Base-by-base conservation (phyloP, 805 yeast species). In the Saturnispora sanitii region DNA sequence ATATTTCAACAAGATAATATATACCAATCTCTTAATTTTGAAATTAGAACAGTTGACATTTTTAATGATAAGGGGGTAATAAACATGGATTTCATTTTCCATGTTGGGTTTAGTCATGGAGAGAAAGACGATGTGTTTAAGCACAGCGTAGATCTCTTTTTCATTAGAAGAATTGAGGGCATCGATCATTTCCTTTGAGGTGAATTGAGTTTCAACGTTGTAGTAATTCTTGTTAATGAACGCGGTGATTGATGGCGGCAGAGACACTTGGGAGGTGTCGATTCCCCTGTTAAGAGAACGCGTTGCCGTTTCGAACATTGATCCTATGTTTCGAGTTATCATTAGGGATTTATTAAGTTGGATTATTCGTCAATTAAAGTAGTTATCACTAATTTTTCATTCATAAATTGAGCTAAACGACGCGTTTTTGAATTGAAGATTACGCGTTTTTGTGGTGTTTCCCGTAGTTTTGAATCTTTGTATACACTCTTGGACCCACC, bases 51-150 rank as follows among this genome's bases (percentile, higher is more conserved):
- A 78, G 6, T 85, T 82, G 27, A 88, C 77, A 57, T 87, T 87
- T 59, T 88, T 90, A 42, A 92, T 81, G 4, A 92, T 92, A 52
- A 83, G 88, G 0, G 96, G 86, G 66, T 85, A 90, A 53, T 63
- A 72, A 44, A 61, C 65, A 4, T 65, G 49, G 8, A 70, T 64
- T 22, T 71, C 70, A 40, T 66, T 53, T 12, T 66, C 67, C 23
- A 41, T 38, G 18, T 45, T 44, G 4, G 20, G 22, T 9, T 29
- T 33, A 7, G 18, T 35, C 8, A 75, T 64, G 53, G 71, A 60
- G 36, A 68, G 49, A 0, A 69, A 57, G 11, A 70, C 63, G 3
- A 82, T 66, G 39, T 74, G 68, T 45, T 76, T 77, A 65, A 82
- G 60, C 0, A 84, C 85, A 16, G 64, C 65, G 36, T 73, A 63